Evolutionary conservation across 768 basidiomycete species (phyloP).

Genomic region (Sarcomyxa edulis): DNA sequence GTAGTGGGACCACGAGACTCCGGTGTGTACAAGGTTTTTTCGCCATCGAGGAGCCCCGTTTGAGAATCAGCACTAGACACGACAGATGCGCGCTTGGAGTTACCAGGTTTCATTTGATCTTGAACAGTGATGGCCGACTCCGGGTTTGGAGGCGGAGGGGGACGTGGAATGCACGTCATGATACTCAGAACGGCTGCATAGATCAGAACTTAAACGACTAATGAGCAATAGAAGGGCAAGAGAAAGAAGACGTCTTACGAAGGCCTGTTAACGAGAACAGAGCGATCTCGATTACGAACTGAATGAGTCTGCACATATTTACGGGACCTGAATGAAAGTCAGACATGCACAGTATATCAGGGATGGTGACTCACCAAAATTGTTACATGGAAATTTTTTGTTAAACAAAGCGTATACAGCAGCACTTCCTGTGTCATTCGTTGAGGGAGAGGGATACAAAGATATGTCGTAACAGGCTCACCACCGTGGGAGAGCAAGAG

Average conservation of each 20-base stretch:
- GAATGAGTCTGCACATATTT: slow-evolving; percentile 23
- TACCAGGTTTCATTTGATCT: not conserved
- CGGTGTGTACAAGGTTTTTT: no score
- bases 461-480: no score
- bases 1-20: no score
- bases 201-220: slow-evolving; percentile 15
- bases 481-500: slow-evolving; percentile 26
- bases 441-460: no score
- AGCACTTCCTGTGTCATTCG: slow-evolving; percentile 25
- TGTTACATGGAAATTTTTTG: slow-evolving; percentile 28
- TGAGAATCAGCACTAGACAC: slow-evolving; percentile 6
- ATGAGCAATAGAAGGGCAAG: not conserved
- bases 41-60: slow-evolving; percentile 7
- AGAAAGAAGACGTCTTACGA: slow-evolving; percentile 19
- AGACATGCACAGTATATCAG: not conserved
- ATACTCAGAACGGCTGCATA: slow-evolving; percentile 22
- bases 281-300: slow-evolving; percentile 21
- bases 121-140: slow-evolving; percentile 16
- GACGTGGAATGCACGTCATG: slow-evolving; percentile 24
- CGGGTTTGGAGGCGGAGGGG: slow-evolving; percentile 15
- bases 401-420: slow-evolving; percentile 23
- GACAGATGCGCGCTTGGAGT: slow-evolving; percentile 4
- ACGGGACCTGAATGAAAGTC: slow-evolving; percentile 7
- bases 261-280: slow-evolving; percentile 27
- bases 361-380: slow-evolving; percentile 19